Base-by-base conservation (phyloP, 257 asterid genomes). In the Handroanthus guayacan region DNA sequence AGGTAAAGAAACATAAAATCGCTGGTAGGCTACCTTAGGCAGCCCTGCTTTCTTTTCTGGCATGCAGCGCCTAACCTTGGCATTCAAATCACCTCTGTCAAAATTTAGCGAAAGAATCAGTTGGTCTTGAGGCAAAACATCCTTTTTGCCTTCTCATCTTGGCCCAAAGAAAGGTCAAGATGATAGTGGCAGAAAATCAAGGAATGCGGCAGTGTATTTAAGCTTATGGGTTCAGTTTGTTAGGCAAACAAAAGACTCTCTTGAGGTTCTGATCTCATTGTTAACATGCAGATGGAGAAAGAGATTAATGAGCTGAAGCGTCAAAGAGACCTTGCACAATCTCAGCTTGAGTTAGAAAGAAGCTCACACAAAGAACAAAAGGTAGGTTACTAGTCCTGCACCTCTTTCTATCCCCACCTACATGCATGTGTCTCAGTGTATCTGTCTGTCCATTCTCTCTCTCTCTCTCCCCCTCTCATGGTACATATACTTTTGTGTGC, bases 241-340 rank as follows among this genome's bases (percentile, higher is more conserved):
- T 47, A 64, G 52, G 54, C 54, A 16, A 41, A 25, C 31, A 25
- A 25, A 25, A 25, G 31, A 25, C 31, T 25, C 31, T 25, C 48
- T 71, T 6, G 14, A 38, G 48, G 48, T 74, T 18, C 80, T 79
- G 78, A 74, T 69, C 71, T 47, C 10, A 47, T 14, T 75, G 79
- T 78, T 79, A 72, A 36, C 73, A 69, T 52, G 81, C 90, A 95
- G 99, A 88, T 93, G 97, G 98, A 89, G 89, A 88, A 80, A 75
- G 97, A 95, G 81, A 92, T 93, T 82, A 83, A 86, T 76, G 97
- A 95, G 86, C 82, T 95, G 62, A 93, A 95, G 85, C 97, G 89
- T 18, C 91, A 92, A 67, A 83, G 97, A 79, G 99, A 90, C 85
- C 52, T 77, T 70, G 99, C 91, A 56, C 83, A 90, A 77, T 86